Conservation (phyloP, 169 alveolate species). For the Plasmodium sp. region DNA sequence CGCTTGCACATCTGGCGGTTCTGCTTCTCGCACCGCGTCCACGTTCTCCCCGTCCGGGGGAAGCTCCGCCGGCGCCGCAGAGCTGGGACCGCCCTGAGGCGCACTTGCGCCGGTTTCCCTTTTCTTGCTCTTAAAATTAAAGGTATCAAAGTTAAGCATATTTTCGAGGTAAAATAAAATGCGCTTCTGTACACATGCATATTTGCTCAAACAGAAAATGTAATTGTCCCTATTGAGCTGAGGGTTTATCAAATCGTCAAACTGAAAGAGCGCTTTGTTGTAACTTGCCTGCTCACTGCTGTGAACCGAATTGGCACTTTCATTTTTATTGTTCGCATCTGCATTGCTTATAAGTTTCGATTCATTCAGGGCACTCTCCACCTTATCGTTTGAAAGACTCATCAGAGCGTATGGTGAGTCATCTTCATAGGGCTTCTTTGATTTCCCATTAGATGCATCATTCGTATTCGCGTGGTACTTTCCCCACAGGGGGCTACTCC, state of each 20-base stretch:
- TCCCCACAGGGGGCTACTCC: background rate
- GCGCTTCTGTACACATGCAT: constrained; percentile 54
- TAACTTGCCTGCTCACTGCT: background rate
- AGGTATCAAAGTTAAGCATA: constrained; percentile 53
- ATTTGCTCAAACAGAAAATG: constrained; percentile 50
- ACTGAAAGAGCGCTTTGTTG: constrained; percentile 36
- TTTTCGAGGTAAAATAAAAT: constrained; percentile 65
- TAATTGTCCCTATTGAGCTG: constrained; percentile 25
- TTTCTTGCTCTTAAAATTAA: constrained; percentile 59
- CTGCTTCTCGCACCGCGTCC: background rate
- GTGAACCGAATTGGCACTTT: background rate
- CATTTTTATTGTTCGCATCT: background rate
- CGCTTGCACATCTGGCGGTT: background rate
- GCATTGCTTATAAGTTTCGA: background rate
- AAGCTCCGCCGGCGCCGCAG: background rate
- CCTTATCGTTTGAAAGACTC: background rate
- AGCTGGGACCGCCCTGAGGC: background rate
- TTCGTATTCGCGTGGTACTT: background rate
- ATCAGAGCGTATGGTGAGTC: background rate
- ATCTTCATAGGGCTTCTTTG: background rate
- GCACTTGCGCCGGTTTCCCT: background rate
- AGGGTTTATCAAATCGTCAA: constrained; percentile 63
- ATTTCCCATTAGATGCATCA: background rate
- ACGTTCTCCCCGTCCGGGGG: background rate
- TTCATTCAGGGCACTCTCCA: background rate